phyloP scores from a whole-genome alignment of 2,329 filamentous ascomycete genomes.

The Aspergillus caelatus region DNA sequence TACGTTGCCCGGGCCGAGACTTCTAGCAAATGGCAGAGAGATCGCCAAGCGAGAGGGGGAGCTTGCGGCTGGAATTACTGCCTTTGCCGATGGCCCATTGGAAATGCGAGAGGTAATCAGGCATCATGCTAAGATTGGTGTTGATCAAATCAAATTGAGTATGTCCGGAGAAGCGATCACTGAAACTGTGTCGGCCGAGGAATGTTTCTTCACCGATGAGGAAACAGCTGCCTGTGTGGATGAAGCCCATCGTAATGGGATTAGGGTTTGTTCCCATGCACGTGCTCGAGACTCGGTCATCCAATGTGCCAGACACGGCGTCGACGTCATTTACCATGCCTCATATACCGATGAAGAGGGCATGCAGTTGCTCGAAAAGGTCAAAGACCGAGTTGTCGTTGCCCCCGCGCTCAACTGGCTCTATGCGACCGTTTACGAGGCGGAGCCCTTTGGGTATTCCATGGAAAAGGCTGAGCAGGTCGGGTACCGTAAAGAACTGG shows the following conservation, averaged over 20 bases:
- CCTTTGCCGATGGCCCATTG: slow-evolving; percentile 45
- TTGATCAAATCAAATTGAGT: slow-evolving; percentile 50
- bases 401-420: slow-evolving; percentile 51
- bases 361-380: slow-evolving; percentile 37
- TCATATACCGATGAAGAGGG: slow-evolving; percentile 48
- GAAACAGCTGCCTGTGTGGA: slow-evolving; percentile 54
- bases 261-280: slow-evolving; percentile 49
- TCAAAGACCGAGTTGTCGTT: slow-evolving; percentile 45
- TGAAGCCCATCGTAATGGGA: slow-evolving; percentile 43
- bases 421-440: slow-evolving; percentile 42
- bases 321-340: slow-evolving; percentile 54
- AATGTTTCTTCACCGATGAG: slow-evolving; percentile 51
- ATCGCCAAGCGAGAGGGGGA: slow-evolving; percentile 51
- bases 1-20: slow-evolving; percentile 51
- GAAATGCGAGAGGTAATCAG: slow-evolving; percentile 47
- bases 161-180: slow-evolving; percentile 46
- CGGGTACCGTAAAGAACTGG: slow-evolving; percentile 49
- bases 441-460: slow-evolving; percentile 46
- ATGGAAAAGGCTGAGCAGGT: slow-evolving; percentile 47
- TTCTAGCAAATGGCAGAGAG: slow-evolving; percentile 54
- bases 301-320: slow-evolving; percentile 48
- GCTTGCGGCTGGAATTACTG: slow-evolving; percentile 47
- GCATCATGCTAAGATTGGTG: slow-evolving; percentile 41
- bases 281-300: slow-evolving; percentile 49
- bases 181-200: slow-evolving; percentile 40